These are phyloP conservation scores for Candida cerambycidarum DNA, from an alignment of 805 yeast species.

Conservation along the genomic window DNA sequence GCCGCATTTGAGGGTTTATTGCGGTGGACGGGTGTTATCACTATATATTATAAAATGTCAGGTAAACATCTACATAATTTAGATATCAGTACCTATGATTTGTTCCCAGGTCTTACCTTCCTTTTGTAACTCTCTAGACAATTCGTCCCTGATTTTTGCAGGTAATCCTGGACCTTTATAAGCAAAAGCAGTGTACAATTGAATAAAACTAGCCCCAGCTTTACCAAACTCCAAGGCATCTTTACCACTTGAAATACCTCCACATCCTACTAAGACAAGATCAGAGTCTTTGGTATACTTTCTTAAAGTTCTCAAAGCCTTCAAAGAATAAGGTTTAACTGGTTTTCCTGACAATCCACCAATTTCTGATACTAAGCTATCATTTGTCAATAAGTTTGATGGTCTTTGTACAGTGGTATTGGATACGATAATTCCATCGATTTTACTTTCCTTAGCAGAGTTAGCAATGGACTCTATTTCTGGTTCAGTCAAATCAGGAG, in stretches of 20 bases:
- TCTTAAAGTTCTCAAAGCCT: conserved; percentile 69
- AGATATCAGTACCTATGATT: conserved; percentile 47
- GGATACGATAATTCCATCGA: conserved; percentile 90
- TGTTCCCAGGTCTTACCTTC: conserved; percentile 86
- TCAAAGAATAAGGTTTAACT: conserved; percentile 72
- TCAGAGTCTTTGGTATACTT: conserved; percentile 73
- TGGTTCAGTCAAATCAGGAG: conserved; percentile 84
- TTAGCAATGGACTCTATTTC: conserved; percentile 82
- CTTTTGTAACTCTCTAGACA: conserved; percentile 50
- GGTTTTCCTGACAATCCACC: conserved; percentile 97
- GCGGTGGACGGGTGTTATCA: no score
- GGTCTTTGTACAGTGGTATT: conserved; percentile 93
- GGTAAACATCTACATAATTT: no score
- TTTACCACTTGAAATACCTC: conserved; percentile 84
- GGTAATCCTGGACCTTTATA: conserved; percentile 89
- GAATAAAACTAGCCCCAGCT: conserved; percentile 91
- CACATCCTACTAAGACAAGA: conserved; percentile 85
- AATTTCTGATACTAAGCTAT: conserved; percentile 49
- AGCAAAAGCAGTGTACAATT: conserved; percentile 86
- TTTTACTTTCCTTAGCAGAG: conserved; percentile 70
- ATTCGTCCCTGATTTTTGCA: conserved; percentile 42
- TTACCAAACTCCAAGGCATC: conserved; percentile 90
- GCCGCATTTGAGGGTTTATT: no score
- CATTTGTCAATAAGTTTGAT: conserved; percentile 50
- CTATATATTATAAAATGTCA: no score